Base-by-base conservation (phyloP, 306 rosid genomes). In the Trichosanthes cucumerina region DNA sequence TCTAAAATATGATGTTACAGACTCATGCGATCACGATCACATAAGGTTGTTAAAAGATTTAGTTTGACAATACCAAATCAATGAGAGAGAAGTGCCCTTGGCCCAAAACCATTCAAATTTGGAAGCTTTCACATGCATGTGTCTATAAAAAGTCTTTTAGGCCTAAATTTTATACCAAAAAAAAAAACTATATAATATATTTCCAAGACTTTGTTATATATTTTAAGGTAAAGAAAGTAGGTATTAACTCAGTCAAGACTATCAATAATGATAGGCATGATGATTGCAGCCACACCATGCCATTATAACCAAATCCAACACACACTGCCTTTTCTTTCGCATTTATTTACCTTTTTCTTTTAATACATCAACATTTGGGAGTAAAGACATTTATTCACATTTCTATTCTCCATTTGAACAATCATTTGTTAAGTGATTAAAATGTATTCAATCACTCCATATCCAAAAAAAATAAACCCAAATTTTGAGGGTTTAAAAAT, bases 271-370 rank as follows among this genome's bases (percentile, higher is more conserved):
- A 68, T 68, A 38, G 75, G 52, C 33, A 41, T 68, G 53, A 68
- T 68, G 75, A 38, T 68, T 68, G 75, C 52, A 68, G 33, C 75
- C 75, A 68, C 75, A 11, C 75, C 75, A 68, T 41, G 50, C 19
- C 53, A 68, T 21, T 41, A 66, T 66, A 5, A 66, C 31, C 74
- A 66, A 66, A 66, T 66, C 74, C 74, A 66, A 66, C 46, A 66
- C 41, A 9, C 1, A 64, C 6, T 36, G 4, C 24, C 31, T 65
- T 65, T 65, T 0, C 46, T 65, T 65, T 36, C 3, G 16, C 70
- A 62, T 26, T 62, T 62, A n/a, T 62, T 59, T 36, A 59, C 7
- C 9, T 60, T 60, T 28, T n/a, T n/a, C n/a, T n/a, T n/a, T n/a
- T n/a, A n/a, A n/a, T n/a, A n/a, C n/a, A n/a, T n/a, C n/a, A n/a